Percentiles rank a stretch among this genome's conserved stretches.
Conservation (phyloP, 73 alveolate species). For the Paramecium primaurelia region DNA sequence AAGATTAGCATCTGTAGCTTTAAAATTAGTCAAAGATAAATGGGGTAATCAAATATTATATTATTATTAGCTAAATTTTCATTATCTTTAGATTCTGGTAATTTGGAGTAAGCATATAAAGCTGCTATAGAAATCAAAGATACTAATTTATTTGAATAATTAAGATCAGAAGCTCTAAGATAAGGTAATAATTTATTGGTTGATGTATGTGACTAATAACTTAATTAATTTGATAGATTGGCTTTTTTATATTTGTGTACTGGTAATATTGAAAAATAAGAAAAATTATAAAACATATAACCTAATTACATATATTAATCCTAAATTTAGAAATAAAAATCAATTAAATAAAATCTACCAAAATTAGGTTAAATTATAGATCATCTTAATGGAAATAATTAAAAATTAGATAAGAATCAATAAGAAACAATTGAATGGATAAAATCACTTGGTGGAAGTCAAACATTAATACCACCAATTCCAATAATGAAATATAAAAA, state of each 20-base stretch:
- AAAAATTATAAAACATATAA: slow-evolving; percentile 21
- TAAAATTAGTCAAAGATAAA: slow-evolving; percentile 34
- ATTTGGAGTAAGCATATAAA: slow-evolving; percentile 3
- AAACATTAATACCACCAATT: not conserved
- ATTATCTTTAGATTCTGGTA: not conserved
- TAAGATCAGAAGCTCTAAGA: slow-evolving; percentile 52
- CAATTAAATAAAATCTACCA: not conserved
- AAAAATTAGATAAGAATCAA: not conserved
- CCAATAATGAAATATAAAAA: not conserved
- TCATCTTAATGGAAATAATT: not conserved
- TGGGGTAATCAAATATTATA: not conserved
- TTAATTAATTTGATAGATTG: slow-evolving; percentile 47
- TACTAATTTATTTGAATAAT: not conserved
- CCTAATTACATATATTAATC: slow-evolving; percentile 6
- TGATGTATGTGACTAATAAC: slow-evolving; percentile 49
- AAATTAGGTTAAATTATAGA: not conserved
- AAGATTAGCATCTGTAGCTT: slow-evolving; percentile 66
- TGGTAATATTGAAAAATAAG: slow-evolving; percentile 31
- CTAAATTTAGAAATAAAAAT: not conserved
- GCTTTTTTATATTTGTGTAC: slow-evolving; percentile 27
- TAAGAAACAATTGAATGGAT: slow-evolving; percentile 21
- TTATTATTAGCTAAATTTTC: slow-evolving; percentile 10
- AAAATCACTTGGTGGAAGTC: not conserved
- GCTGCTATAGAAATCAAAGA: not conserved
- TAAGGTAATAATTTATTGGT: slow-evolving; percentile 40